Evolutionary conservation across 2,329 filamentous ascomycete genomes (phyloP).

Genomic region (Penicillium nordicum): DNA sequence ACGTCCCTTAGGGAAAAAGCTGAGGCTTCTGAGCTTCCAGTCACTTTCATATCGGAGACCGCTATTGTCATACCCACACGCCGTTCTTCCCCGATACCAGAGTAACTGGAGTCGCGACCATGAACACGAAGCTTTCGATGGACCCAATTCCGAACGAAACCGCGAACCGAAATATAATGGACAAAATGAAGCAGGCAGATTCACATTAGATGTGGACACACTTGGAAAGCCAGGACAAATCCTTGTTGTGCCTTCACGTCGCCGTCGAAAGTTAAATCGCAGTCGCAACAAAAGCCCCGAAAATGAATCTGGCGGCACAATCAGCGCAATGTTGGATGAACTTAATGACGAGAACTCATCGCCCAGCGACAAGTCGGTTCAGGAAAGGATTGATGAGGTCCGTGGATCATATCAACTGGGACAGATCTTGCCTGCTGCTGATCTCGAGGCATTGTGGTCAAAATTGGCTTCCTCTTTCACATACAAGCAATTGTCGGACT

Average conservation of each 20-base stretch:
- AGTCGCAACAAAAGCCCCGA: constrained; percentile 3
- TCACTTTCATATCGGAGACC: constrained; percentile 10
- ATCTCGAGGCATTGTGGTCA: constrained; percentile 33
- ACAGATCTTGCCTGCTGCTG: constrained; percentile 24
- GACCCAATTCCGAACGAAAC: constrained; percentile 3
- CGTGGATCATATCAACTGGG: constrained; percentile 21
- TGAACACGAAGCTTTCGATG: not conserved
- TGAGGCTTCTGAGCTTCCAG: constrained; percentile 23
- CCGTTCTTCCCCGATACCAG: constrained; percentile 21
- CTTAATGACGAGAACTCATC: constrained; percentile 20
- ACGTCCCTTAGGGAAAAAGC: constrained; percentile 19
- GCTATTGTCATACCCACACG: constrained; percentile 7
- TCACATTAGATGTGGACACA: constrained; percentile 31
- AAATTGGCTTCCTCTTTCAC: constrained; percentile 36
- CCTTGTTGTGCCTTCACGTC: constrained; percentile 32
- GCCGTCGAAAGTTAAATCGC: constrained; percentile 9
- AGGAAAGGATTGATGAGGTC: constrained; percentile 29
- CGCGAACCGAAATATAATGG: constrained; percentile 1
- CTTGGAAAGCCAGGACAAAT: constrained; percentile 40
- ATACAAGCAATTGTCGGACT: constrained; percentile 31
- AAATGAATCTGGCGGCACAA: constrained; percentile 1
- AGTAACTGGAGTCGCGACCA: constrained; percentile 13
- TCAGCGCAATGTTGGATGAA: constrained; percentile 27
- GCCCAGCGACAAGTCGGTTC: constrained; percentile 15
- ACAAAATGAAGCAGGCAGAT: constrained; percentile 8